Percentiles rank a stretch among this genome's conserved stretches.
Evolutionary conservation across 371 early-diverging fungal species (phyloP).

Genomic region (Parasitella parasitica): DNA sequence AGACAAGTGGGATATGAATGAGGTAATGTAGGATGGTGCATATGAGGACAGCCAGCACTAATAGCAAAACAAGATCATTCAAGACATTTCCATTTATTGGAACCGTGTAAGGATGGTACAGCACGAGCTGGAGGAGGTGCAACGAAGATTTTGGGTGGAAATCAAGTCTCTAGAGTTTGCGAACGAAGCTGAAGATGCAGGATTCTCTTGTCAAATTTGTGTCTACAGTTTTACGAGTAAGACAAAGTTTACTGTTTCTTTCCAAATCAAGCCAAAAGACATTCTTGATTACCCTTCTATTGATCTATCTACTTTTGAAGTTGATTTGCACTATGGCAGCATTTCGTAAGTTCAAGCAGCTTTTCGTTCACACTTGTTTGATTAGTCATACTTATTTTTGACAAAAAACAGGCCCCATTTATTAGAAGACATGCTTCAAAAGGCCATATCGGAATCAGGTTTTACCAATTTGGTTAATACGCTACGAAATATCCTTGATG

Average conservation of each 20-base stretch:
- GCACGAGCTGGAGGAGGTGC: not conserved
- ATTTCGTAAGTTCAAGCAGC: not conserved
- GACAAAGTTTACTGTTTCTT: constrained; percentile 1
- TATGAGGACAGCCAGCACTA: not conserved
- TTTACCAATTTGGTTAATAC: not conserved
- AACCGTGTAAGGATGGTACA: constrained; percentile 4
- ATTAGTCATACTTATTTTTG: too few relatives aligned
- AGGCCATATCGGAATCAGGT: not conserved
- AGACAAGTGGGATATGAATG: constrained; percentile 5
- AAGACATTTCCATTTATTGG: constrained; percentile 11
- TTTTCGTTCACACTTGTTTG: too few relatives aligned
- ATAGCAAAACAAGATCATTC: not conserved
- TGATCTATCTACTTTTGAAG: not conserved
- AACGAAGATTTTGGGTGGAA: constrained; percentile 2
- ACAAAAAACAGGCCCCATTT: too few relatives aligned
- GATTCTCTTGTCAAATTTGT: not conserved
- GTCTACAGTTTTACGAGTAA: not conserved
- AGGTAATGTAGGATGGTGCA: not conserved
- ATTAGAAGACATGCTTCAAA: not conserved
- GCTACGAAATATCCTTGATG: not conserved
- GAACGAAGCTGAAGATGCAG: not conserved
- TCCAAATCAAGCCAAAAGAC: not conserved
- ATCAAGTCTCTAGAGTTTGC: constrained; percentile 1
- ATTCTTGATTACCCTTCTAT: not conserved
- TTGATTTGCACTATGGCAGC: not conserved